A percentile compares a stretch with the other conserved stretches of the same genome.
These are phyloP conservation scores for Sarcodon sp. DNA, from an alignment of 768 basidiomycete species.

Conservation along the genomic window DNA sequence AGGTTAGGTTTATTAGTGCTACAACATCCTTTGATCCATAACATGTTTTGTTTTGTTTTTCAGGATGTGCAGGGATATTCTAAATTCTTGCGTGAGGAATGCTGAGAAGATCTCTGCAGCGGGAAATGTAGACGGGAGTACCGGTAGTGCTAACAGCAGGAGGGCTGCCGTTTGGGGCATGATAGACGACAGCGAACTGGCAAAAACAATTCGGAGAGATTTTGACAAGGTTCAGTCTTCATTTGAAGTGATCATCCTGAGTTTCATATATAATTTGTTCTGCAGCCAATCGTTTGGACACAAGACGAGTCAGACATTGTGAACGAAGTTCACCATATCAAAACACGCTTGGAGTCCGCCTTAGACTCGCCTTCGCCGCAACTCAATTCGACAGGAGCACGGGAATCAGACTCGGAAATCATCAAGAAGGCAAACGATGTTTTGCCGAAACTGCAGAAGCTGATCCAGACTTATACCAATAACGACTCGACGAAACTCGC, in stretches of 20 bases:
- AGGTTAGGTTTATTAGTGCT: conserved; percentile 23
- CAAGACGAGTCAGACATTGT: conserved; percentile 31
- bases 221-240: background rate
- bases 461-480: conserved; percentile 46
- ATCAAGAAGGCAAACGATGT: conserved; percentile 38
- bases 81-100: conserved; percentile 85
- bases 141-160: conserved; percentile 22
- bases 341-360: conserved; percentile 14
- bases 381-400: conserved; percentile 2
- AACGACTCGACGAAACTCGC: conserved; percentile 37
- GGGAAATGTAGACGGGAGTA: conserved; percentile 14
- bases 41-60: conserved; percentile 1
- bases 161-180: conserved; percentile 65
- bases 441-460: conserved; percentile 33
- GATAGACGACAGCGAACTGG: conserved; percentile 79
- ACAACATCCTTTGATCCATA: background rate
- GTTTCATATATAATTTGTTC: no score
- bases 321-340: conserved; percentile 27
- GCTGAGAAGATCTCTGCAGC: conserved; percentile 70
- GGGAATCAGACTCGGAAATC: conserved; percentile 22
- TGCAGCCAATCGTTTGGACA: background rate
- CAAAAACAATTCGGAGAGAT: conserved; percentile 47
- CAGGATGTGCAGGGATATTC: conserved; percentile 77
- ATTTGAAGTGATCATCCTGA: conserved; percentile 10
- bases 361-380: conserved; percentile 12